Evolutionary conservation across 208 protist genomes (phyloP).

Genomic region (Endotrypanum monterogeii): DNA sequence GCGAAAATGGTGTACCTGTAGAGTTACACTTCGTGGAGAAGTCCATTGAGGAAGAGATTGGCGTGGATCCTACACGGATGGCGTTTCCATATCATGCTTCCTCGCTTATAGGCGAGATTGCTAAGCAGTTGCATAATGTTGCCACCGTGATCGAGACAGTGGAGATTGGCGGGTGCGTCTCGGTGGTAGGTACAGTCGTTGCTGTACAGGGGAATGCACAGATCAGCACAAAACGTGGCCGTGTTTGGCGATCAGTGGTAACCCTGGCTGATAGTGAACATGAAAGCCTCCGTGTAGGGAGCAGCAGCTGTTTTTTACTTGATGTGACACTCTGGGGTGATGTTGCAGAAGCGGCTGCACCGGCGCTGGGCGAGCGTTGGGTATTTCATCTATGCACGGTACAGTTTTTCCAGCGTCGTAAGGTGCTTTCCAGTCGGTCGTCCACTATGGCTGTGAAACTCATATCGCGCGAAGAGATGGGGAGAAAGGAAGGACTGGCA

Average conservation of each 20-base stretch:
- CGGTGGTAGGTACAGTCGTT: slow-evolving; percentile 46
- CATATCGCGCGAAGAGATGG: not conserved
- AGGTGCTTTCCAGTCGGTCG: slow-evolving; percentile 44
- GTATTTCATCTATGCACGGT: slow-evolving; percentile 55
- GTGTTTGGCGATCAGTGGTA: slow-evolving; percentile 47
- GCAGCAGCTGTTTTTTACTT: slow-evolving; percentile 5
- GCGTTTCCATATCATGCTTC: slow-evolving; percentile 41
- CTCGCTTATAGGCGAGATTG: slow-evolving; percentile 39
- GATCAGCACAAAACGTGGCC: slow-evolving; percentile 63
- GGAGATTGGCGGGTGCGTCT: slow-evolving; percentile 52
- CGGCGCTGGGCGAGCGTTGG: slow-evolving; percentile 52
- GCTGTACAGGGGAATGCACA: slow-evolving; percentile 21
- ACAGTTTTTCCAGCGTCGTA: slow-evolving; percentile 54
- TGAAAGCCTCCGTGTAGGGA: not conserved
- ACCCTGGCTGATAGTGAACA: slow-evolving; percentile 37
- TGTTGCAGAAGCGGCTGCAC: slow-evolving; percentile 30
- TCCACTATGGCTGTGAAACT: slow-evolving; percentile 37
- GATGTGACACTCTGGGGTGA: slow-evolving; percentile 83
- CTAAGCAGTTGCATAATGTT: slow-evolving; percentile 31
- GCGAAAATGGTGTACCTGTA: slow-evolving; percentile 31
- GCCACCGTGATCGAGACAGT: slow-evolving; percentile 25
- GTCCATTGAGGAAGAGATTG: slow-evolving; percentile 28
- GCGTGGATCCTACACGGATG: not conserved
- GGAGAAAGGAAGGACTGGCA: not conserved
- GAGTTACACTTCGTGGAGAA: slow-evolving; percentile 52